Evolutionary conservation across 1,139 yeast genomes (phyloP).

Genomic region (Meyerozyma guilliermondii): DNA sequence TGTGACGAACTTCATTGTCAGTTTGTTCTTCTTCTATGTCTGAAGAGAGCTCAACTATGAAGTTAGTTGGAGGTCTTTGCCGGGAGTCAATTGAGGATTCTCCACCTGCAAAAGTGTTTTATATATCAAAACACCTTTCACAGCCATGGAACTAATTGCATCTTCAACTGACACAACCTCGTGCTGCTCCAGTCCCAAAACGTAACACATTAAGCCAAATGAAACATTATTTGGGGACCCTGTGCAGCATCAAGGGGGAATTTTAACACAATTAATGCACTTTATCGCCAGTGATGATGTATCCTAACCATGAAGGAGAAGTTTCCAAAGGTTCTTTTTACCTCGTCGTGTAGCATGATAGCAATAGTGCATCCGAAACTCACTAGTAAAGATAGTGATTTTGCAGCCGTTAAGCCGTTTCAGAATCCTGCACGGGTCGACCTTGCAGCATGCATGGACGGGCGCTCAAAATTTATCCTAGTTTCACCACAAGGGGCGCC

Average conservation of each 20-base stretch:
- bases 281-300: background rate
- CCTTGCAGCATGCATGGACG: background rate
- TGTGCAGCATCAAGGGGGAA: background rate
- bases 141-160: too few species aligned
- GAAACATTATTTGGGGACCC: background rate
- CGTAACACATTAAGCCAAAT: background rate
- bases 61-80: too few species aligned
- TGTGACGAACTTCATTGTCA: background rate
- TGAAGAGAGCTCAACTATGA: too few species aligned
- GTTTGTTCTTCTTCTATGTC: background rate
- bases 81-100: too few species aligned
- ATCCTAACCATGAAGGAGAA: background rate
- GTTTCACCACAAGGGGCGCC: background rate
- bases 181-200: background rate
- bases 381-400: background rate
- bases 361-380: background rate
- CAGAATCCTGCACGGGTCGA: constrained; percentile 1
- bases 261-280: background rate
- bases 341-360: background rate
- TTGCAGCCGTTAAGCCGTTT: background rate
- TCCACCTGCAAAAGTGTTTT: too few species aligned
- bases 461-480: background rate
- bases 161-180: too few species aligned
- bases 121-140: too few species aligned
- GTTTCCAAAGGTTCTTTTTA: background rate